phyloP scores from a whole-genome alignment of 2,329 filamentous ascomycete species.

The Aspergillus pseudonomiae region DNA sequence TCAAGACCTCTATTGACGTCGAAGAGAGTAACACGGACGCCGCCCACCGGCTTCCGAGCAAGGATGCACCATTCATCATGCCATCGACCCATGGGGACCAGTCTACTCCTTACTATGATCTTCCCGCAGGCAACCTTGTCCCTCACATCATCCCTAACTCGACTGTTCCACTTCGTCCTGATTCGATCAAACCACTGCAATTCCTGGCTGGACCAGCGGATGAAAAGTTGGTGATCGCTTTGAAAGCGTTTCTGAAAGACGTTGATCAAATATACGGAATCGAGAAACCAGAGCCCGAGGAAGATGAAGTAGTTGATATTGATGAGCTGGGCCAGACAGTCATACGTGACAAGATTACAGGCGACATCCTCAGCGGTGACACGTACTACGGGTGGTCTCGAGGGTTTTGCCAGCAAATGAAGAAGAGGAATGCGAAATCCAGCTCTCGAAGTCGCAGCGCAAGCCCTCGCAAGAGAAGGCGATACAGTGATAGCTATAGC shows the following conservation, averaged over 20 bases:
- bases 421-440: conserved; percentile 44
- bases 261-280: conserved; percentile 69
- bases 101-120: conserved; percentile 74
- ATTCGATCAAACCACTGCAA: conserved; percentile 71
- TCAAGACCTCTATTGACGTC: conserved; percentile 32
- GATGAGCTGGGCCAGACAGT: conserved; percentile 74
- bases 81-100: conserved; percentile 77
- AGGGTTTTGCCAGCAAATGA: conserved; percentile 80
- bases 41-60: conserved; percentile 47
- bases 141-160: conserved; percentile 78
- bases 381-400: conserved; percentile 90
- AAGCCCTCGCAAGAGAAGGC: conserved; percentile 45
- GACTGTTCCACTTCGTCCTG: conserved; percentile 70
- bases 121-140: conserved; percentile 80
- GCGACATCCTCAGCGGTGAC: conserved; percentile 66
- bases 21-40: conserved; percentile 33
- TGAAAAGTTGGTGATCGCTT: conserved; percentile 64
- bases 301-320: conserved; percentile 62
- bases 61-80: conserved; percentile 67
- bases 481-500: conserved; percentile 43
- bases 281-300: conserved; percentile 49
- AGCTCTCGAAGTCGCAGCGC: conserved; percentile 36
- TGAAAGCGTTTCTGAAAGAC: conserved; percentile 71
- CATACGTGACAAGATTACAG: conserved; percentile 66
- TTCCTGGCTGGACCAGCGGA: conserved; percentile 70